Conservation (phyloP, 106 monocot species). For the Cymbidium sinense region DNA sequence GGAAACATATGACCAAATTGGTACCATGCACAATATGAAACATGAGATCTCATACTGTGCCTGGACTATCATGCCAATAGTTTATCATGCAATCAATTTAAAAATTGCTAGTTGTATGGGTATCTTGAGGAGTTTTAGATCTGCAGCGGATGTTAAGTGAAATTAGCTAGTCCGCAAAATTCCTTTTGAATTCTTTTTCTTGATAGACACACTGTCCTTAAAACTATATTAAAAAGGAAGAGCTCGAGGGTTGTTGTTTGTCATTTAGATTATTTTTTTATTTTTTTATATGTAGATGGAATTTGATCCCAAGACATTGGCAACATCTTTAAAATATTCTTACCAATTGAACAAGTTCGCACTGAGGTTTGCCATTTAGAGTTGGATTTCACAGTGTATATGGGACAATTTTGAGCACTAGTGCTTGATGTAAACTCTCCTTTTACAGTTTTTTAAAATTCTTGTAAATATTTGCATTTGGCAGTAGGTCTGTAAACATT, state of each 20-base stretch:
- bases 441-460: background rate
- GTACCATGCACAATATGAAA: background rate
- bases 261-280: background rate
- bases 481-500: background rate
- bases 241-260: background rate
- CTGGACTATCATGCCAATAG: background rate
- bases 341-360: background rate
- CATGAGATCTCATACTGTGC: background rate
- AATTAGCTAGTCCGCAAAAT: background rate
- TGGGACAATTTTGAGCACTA: background rate
- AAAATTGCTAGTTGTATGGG: background rate
- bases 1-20: background rate
- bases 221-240: background rate
- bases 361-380: background rate
- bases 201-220: background rate
- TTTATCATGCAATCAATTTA: background rate
- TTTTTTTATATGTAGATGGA: background rate
- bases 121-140: background rate
- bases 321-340: background rate
- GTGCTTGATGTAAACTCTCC: background rate
- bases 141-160: background rate
- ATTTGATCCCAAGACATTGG: background rate
- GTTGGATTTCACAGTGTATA: background rate
- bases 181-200: background rate
- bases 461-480: background rate